Conservation (phyloP, 257 asterid species). For the Oldenlandia corymbosa region DNA sequence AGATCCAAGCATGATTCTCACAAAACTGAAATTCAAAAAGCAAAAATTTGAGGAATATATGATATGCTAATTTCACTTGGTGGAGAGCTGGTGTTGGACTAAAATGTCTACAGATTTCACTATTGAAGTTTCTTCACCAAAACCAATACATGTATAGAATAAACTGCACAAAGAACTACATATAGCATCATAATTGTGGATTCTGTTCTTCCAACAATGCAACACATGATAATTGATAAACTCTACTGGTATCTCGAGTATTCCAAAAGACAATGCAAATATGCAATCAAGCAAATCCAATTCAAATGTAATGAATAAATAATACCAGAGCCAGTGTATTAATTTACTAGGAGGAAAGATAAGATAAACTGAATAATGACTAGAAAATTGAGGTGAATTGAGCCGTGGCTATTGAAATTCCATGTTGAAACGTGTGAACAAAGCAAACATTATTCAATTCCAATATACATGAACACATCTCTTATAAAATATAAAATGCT, state of each 20-base stretch:
- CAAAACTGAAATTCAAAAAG: not conserved
- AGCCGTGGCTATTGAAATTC: not conserved
- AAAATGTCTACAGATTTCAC: too few species aligned
- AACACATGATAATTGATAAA: too few species aligned
- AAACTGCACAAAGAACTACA: not conserved
- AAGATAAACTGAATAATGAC: not conserved
- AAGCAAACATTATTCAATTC: not conserved
- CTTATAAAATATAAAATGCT: constrained; percentile 28
- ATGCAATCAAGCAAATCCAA: not conserved
- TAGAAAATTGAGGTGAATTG: not conserved
- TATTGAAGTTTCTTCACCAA: not conserved
- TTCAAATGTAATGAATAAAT: not conserved
- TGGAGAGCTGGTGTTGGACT: too few species aligned
- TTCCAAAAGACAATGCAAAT: not conserved
- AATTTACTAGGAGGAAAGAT: not conserved
- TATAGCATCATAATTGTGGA: not conserved
- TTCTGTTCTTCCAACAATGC: not conserved
- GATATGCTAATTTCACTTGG: not conserved
- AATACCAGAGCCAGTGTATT: not conserved
- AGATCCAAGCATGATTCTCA: not conserved
- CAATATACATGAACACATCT: constrained; percentile 3
- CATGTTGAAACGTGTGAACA: not conserved
- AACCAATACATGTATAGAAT: not conserved
- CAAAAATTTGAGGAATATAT: not conserved
- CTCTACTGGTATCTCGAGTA: not conserved